Evolutionary conservation across 1,139 yeast genomes (phyloP).

Genomic region (Sugiyamaella novakii): DNA sequence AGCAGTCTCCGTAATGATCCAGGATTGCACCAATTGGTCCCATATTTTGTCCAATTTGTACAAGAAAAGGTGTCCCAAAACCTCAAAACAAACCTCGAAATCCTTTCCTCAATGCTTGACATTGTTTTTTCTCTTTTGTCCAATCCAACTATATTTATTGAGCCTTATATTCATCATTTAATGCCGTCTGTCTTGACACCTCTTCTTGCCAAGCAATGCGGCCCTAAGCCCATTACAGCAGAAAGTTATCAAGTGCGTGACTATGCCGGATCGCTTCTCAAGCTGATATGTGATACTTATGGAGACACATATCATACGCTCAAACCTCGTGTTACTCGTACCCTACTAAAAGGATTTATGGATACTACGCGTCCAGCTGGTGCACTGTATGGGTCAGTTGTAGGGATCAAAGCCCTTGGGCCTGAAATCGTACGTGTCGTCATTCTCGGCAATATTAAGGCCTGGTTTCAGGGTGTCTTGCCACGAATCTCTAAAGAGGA

Average conservation of each 20-base stretch:
- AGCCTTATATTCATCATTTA: slow-evolving; percentile 93
- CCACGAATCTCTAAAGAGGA: slow-evolving; percentile 34
- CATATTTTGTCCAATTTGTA: slow-evolving; percentile 92
- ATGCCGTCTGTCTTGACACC: slow-evolving; percentile 95
- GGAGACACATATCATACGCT: slow-evolving; percentile 88
- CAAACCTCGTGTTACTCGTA: slow-evolving; percentile 92
- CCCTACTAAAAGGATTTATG: slow-evolving; percentile 84
- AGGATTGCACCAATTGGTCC: slow-evolving; percentile 94
- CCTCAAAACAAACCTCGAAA: slow-evolving; percentile 62
- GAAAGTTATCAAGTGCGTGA: slow-evolving; percentile 61
- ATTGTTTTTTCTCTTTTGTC: slow-evolving; percentile 82
- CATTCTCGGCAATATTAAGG: slow-evolving; percentile 77
- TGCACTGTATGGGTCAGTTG: slow-evolving; percentile 88
- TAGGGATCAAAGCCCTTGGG: slow-evolving; percentile 83
- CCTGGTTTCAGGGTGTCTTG: slow-evolving; percentile 57
- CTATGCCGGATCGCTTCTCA: slow-evolving; percentile 81
- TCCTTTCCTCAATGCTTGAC: slow-evolving; percentile 86
- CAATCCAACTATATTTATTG: slow-evolving; percentile 84
- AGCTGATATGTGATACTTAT: slow-evolving; percentile 73
- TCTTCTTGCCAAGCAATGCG: slow-evolving; percentile 86
- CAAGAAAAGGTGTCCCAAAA: slow-evolving; percentile 95
- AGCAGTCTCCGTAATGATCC: slow-evolving; percentile 87
- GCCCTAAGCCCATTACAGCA: slow-evolving; percentile 48
- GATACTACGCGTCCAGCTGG: slow-evolving; percentile 80
- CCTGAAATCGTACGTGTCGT: slow-evolving; percentile 85